Conservation (phyloP, 192 early-diverging fungal genomes). For the Coemansia sp. region DNA sequence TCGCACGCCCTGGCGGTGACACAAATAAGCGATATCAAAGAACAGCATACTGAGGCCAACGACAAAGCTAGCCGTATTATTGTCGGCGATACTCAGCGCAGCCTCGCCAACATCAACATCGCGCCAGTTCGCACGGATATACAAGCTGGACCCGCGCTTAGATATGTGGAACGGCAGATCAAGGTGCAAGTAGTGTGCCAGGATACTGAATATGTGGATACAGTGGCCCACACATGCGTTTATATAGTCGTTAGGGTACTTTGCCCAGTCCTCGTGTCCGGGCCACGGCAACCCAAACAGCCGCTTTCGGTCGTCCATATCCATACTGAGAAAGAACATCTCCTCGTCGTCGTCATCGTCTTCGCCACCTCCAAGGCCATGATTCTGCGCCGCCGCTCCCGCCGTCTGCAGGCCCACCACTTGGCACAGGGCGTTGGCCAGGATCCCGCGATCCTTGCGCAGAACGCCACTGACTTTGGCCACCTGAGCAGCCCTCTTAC, state of each 20-base stretch:
- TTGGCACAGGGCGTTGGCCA: conserved; percentile 40
- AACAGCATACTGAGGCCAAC: conserved; percentile 52
- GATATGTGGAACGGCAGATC: conserved; percentile 43
- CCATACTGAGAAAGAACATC: conserved; percentile 18
- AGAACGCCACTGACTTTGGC: conserved; percentile 16
- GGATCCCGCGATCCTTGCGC: conserved; percentile 33
- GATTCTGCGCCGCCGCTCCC: conserved; percentile 5
- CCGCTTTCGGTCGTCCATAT: conserved; percentile 27
- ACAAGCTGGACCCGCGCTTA: conserved; percentile 40
- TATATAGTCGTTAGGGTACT: conserved; percentile 53
- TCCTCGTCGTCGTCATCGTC: conserved; percentile 25
- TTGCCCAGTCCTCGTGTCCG: conserved; percentile 45
- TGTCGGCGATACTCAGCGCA: conserved; percentile 27
- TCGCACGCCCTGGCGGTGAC: conserved; percentile 41
- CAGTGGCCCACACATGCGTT: conserved; percentile 53
- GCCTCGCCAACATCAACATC: conserved; percentile 41
- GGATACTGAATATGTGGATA: conserved; percentile 47
- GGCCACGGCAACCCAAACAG: conserved; percentile 58
- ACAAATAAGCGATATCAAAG: conserved; percentile 45
- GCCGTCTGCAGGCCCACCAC: conserved; percentile 51
- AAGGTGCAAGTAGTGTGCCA: conserved; percentile 46
- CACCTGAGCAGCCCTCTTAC: conserved; percentile 9
- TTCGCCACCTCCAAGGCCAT: conserved; percentile 4
- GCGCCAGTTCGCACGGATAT: conserved; percentile 47
- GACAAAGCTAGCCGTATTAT: conserved; percentile 34